These are phyloP conservation scores for Hyaloscypha hepaticicola DNA, from an alignment of 495 filamentous ascomycete species.

Conservation along the genomic window DNA sequence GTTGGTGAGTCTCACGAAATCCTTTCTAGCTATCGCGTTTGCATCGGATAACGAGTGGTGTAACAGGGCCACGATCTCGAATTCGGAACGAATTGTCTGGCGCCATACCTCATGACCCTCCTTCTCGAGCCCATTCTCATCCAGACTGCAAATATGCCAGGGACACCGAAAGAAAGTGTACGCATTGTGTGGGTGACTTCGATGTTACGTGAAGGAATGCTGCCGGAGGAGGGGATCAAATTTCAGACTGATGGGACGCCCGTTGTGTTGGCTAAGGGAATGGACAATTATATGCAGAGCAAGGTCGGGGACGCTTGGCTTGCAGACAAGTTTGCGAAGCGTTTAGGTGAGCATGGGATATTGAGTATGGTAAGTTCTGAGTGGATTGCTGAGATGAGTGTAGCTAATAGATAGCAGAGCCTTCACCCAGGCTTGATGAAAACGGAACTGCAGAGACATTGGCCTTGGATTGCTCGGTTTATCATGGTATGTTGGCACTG, in stretches of 20 bases:
- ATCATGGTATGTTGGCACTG: conserved; percentile 20
- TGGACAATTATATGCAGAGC: conserved; percentile 40
- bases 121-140: conserved; percentile 43
- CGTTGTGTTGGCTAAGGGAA: conserved; percentile 22
- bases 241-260: conserved; percentile 32
- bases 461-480: neutral
- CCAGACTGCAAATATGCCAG: conserved; percentile 35
- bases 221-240: conserved; percentile 30
- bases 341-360: conserved; percentile 35
- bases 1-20: conserved; percentile 8
- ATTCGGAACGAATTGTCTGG: conserved; percentile 48
- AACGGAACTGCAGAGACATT: conserved; percentile 36
- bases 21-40: neutral
- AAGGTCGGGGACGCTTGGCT: conserved; percentile 46
- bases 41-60: neutral
- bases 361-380: conserved; percentile 30
- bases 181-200: conserved; percentile 43
- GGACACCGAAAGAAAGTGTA: conserved; percentile 28
- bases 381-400: neutral
- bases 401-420: conserved; percentile 11
- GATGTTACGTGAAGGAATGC: conserved; percentile 30
- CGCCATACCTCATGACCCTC: conserved; percentile 46
- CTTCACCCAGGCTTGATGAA: conserved; percentile 41
- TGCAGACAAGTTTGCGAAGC: conserved; percentile 37
- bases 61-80: conserved; percentile 45